These are phyloP conservation scores for Microbotryomycetes sp. DNA, from an alignment of 1,284 basidiomycete genomes.

Conservation along the genomic window DNA sequence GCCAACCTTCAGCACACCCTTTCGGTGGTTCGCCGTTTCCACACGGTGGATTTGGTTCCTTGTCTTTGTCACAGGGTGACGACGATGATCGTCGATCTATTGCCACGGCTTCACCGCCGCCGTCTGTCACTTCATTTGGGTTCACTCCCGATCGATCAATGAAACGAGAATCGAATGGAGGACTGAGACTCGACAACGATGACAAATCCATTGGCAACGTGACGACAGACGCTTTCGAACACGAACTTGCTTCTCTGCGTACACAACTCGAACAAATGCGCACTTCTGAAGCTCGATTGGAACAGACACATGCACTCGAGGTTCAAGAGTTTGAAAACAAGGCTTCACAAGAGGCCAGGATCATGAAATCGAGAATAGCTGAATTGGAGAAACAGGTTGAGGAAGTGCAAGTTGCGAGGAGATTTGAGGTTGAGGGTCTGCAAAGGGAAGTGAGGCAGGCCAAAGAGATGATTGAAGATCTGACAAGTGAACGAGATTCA, in stretches of 20 bases:
- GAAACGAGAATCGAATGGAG: neutral
- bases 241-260: conserved; percentile 23
- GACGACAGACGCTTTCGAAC: neutral
- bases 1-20: neutral
- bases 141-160: neutral
- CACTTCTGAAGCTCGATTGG: conserved; percentile 9
- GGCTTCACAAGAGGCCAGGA: conserved; percentile 21
- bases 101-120: neutral
- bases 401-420: conserved; percentile 15
- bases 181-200: no score
- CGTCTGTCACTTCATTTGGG: neutral
- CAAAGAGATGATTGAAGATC: conserved; percentile 29
- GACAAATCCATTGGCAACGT: no score
- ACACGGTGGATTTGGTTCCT: conserved; percentile 29
- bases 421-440: conserved; percentile 33
- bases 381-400: conserved; percentile 29
- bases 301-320: conserved; percentile 23
- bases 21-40: conserved; percentile 17
- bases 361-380: conserved; percentile 19
- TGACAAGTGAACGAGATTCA: conserved; percentile 36
- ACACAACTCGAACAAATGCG: conserved; percentile 27
- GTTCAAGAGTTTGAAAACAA: conserved; percentile 29
- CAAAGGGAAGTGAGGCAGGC: conserved; percentile 27
- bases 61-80: conserved; percentile 17
- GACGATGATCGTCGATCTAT: conserved; percentile 7